phyloP scores from a whole-genome alignment of 495 filamentous ascomycete genomes.

The Aspergillus incahuasiensis region DNA sequence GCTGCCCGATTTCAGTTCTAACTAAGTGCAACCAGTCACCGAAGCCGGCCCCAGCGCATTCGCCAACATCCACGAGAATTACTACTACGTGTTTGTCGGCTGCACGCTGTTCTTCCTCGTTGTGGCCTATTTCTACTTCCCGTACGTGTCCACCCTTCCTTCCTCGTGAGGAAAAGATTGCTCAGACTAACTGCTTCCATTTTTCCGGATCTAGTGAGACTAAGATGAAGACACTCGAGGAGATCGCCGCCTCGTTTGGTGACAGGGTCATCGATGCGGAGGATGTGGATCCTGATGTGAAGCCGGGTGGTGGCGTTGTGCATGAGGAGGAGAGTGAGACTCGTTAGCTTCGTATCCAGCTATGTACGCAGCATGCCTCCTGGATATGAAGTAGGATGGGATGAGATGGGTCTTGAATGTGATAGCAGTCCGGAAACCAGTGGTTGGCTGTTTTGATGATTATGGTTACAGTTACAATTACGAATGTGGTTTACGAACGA shows the following conservation, averaged over 20 bases:
- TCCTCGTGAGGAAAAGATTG: background rate
- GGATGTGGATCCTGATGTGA: slow-evolving; percentile 21
- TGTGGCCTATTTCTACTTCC: slow-evolving; percentile 52
- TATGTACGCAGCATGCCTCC: background rate
- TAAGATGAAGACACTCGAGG: slow-evolving; percentile 52
- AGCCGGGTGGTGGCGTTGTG: slow-evolving; percentile 3
- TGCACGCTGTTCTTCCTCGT: slow-evolving; percentile 48
- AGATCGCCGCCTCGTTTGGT: slow-evolving; percentile 54
- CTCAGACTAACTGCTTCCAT: background rate
- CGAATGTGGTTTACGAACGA: too few species aligned
- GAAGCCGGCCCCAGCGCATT: slow-evolving; percentile 56
- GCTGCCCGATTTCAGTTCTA: too few species aligned
- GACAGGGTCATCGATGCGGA: slow-evolving; percentile 47
- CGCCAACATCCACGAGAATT: slow-evolving; percentile 55
- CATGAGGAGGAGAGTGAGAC: slow-evolving; percentile 1
- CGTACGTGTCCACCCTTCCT: slow-evolving; percentile 27
- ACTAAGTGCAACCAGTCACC: slow-evolving; percentile 33
- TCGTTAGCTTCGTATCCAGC: background rate
- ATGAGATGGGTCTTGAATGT: too few species aligned
- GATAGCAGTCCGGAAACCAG: too few species aligned
- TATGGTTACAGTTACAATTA: too few species aligned
- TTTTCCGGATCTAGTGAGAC: slow-evolving; percentile 38
- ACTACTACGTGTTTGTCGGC: slow-evolving; percentile 56
- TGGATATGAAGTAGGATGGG: too few species aligned
- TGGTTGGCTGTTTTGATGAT: too few species aligned